Evolutionary conservation across 1,284 basidiomycete genomes (phyloP).

Genomic region (Puccinia polysora): DNA sequence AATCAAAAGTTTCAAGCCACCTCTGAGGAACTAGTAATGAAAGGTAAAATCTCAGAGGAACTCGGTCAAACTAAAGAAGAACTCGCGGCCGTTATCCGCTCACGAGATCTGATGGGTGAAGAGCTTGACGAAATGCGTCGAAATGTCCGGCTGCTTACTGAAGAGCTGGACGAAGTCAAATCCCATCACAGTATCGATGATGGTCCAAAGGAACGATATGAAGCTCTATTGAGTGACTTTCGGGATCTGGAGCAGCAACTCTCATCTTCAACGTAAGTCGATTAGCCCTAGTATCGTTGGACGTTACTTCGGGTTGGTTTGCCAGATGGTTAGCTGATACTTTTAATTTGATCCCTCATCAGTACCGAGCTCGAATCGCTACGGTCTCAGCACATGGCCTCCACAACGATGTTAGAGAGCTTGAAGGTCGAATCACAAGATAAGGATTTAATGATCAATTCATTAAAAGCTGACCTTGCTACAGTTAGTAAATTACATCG

Average conservation of each 20-base stretch:
- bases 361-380: conserved; percentile 9
- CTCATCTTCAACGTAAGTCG: conserved; percentile 9
- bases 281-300: not conserved
- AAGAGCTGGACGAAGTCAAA: conserved; percentile 19
- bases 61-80: conserved; percentile 7
- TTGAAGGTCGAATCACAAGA: conserved; percentile 1
- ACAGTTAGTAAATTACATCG: conserved; percentile 28
- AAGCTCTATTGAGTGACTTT: conserved; percentile 14
- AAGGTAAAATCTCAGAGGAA: not conserved
- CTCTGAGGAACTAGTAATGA: not conserved
- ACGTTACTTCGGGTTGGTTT: not conserved
- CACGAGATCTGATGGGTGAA: not conserved
- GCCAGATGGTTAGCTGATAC: not conserved
- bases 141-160: not conserved
- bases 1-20: not conserved
- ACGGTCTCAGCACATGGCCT: not conserved
- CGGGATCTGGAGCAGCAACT: conserved; percentile 4
- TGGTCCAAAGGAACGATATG: conserved; percentile 6
- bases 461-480: conserved; percentile 25
- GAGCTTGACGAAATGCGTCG: not conserved
- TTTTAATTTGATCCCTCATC: not conserved
- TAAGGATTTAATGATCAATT: conserved; percentile 15
- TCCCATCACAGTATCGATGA: not conserved
- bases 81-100: not conserved
- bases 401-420: not conserved